Evolutionary conservation across 2,329 filamentous ascomycete species (phyloP), one percentile per base, ranked within the genome.

Genomic region (Acrodontium crateriforme): DNA sequence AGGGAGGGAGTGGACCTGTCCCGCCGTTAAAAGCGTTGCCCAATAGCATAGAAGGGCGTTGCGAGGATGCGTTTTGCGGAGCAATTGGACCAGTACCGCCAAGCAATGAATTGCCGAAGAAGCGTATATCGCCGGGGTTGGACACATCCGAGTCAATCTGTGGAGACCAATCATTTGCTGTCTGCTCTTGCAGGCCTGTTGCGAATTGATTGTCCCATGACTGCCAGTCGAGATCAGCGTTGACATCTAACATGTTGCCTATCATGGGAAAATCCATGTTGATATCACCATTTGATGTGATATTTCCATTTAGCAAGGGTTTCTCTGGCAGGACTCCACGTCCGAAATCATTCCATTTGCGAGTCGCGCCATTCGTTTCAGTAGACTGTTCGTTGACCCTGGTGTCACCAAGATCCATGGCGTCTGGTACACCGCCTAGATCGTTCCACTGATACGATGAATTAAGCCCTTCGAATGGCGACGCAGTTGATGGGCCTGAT

Each of bases 181-280:
- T 9, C 22, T 24, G 19, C 13, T 27, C 16, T 22, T 17, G 9
- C 10, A 7, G 10, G 16, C 19, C 31, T 4, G 24, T 20, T 23
- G 9, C 29, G 12, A 39, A 25, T 23, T 39, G 26, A 13, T 21
- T 31, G 23, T 39, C 36, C 36, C 34, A 47, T 32, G 40, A 41
- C 28, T 49, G 45, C 48, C 48, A 51, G 24, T 52, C 40, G n/a
- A 51, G 38, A 13, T 43, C 37, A 13, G 24, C 31, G 13, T 16
- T 29, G 13, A 40, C 28, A 24, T 49, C 46, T 17, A 52, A 40
- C 45, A 52, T 49, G 18, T 46, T 36, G 17, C 39, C 46, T 6
- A 51, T 42, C 18, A 41, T 38, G 14, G 38, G 36, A 27, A 46
- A 45, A 20, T 50, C 47, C 5, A 22, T 10, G 4, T 4, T 4